phyloP scores from a whole-genome alignment of 2,329 filamentous ascomycete species.

The Sphaerulina musiva region DNA sequence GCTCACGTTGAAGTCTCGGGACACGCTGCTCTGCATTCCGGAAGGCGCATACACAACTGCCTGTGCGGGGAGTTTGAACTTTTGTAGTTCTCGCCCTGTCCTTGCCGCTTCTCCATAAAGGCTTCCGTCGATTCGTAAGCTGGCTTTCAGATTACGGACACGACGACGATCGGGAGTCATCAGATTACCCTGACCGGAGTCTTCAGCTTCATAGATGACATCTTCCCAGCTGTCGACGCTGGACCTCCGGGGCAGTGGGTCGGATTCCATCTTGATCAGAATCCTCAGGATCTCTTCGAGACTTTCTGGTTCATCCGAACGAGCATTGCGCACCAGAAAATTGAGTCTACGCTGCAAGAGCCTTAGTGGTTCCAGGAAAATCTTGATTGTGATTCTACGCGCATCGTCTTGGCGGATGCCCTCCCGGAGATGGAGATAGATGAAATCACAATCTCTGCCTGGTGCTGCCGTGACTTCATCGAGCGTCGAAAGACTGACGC shows the following conservation, averaged over 20 bases:
- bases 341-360: slow-evolving; percentile 79
- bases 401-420: slow-evolving; percentile 56
- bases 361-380: slow-evolving; percentile 80
- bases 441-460: slow-evolving; percentile 85
- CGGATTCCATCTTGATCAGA: slow-evolving; percentile 67
- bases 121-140: slow-evolving; percentile 57
- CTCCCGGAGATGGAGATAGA: slow-evolving; percentile 70
- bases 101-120: slow-evolving; percentile 45
- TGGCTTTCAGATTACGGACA: slow-evolving; percentile 49
- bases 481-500: slow-evolving; percentile 67
- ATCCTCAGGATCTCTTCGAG: slow-evolving; percentile 64
- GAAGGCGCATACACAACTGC: slow-evolving; percentile 79
- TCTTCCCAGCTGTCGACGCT: slow-evolving; percentile 92
- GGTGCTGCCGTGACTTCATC: slow-evolving; percentile 84
- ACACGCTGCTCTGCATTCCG: slow-evolving; percentile 68
- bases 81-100: slow-evolving; percentile 50
- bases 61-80: slow-evolving; percentile 74
- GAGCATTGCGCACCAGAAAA: slow-evolving; percentile 72
- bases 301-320: slow-evolving; percentile 61
- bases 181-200: slow-evolving; percentile 42
- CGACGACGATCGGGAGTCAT: slow-evolving; percentile 35
- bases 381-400: slow-evolving; percentile 77
- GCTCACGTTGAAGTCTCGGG: slow-evolving; percentile 81
- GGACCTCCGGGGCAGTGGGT: slow-evolving; percentile 55
- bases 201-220: slow-evolving; percentile 44